phyloP scores from a whole-genome alignment of 2,329 filamentous ascomycete species.

The Clonostachys rosea region DNA sequence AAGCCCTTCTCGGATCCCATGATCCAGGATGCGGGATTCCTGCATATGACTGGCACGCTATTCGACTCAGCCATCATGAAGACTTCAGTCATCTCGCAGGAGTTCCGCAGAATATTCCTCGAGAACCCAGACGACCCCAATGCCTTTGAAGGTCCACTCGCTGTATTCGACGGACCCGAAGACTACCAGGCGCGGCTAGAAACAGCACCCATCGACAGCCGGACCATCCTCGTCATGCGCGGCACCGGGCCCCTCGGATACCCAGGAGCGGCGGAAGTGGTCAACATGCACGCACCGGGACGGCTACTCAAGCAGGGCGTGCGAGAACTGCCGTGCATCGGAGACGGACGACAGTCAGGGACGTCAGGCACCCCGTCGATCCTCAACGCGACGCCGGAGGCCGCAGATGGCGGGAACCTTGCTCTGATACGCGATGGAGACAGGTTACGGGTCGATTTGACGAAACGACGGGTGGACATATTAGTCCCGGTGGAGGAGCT shows the following conservation, averaged over 20 bases:
- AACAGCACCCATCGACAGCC: slow-evolving; percentile 6
- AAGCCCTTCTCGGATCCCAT: slow-evolving; percentile 36
- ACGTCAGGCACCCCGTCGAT: slow-evolving; percentile 51
- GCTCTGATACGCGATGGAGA: slow-evolving; percentile 45
- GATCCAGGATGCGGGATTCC: slow-evolving; percentile 43
- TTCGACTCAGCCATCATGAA: slow-evolving; percentile 50
- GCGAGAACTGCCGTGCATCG: slow-evolving; percentile 42
- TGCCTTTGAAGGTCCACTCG: slow-evolving; percentile 39
- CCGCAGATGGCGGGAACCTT: slow-evolving; percentile 47
- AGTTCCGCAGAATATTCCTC: slow-evolving; percentile 37
- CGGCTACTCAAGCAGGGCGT: slow-evolving; percentile 38
- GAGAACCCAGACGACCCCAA: slow-evolving; percentile 37
- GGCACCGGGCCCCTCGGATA: slow-evolving; percentile 43
- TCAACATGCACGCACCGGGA: slow-evolving; percentile 45
- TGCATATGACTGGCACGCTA: slow-evolving; percentile 39
- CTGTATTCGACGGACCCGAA: slow-evolving; percentile 46
- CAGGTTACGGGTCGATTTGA: slow-evolving; percentile 41
- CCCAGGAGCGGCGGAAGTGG: slow-evolving; percentile 44
- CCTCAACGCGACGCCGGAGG: slow-evolving; percentile 50
- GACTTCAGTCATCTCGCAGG: slow-evolving; percentile 40
- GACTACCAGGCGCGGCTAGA: slow-evolving; percentile 39
- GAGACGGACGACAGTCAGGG: slow-evolving; percentile 49
- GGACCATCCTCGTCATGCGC: slow-evolving; percentile 3
- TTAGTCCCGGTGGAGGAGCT: slow-evolving; percentile 36
- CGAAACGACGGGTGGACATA: slow-evolving; percentile 40